phyloP scores from a whole-genome alignment of 2,329 filamentous ascomycete species.

The Phialocephala subalpina region DNA sequence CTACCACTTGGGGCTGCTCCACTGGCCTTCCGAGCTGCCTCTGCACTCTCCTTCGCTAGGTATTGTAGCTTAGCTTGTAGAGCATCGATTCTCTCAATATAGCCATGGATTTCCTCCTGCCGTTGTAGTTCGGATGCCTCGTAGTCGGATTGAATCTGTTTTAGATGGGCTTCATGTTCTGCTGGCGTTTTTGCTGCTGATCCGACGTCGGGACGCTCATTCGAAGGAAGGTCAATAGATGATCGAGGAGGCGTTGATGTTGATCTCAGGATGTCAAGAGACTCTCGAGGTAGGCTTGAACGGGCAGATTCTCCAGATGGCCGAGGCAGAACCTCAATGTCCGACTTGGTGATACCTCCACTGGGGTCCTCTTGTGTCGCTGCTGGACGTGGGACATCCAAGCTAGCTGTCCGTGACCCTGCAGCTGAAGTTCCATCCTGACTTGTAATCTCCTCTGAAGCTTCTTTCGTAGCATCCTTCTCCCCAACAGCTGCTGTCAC shows the following conservation, averaged over 20 bases:
- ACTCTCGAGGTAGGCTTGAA: conserved; percentile 37
- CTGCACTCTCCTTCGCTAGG: conserved; percentile 79
- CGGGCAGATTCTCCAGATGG: conserved; percentile 40
- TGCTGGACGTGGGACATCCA: background rate
- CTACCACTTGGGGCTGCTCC: conserved; percentile 69
- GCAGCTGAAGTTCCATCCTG: conserved; percentile 28
- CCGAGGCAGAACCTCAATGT: conserved; percentile 34
- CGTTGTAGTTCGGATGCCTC: conserved; percentile 54
- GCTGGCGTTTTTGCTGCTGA: conserved; percentile 28
- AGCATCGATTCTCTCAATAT: conserved; percentile 90
- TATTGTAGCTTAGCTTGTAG: conserved; percentile 92
- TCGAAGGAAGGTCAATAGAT: conserved; percentile 41
- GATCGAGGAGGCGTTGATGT: conserved; percentile 33
- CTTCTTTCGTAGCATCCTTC: conserved; percentile 17
- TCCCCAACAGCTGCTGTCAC: conserved; percentile 30
- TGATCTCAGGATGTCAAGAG: conserved; percentile 36
- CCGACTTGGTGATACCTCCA: conserved; percentile 25
- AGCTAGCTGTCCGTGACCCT: conserved; percentile 26
- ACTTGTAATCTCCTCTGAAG: background rate
- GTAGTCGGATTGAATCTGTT: conserved; percentile 45
- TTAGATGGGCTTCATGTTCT: conserved; percentile 51
- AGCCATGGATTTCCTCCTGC: conserved; percentile 83
- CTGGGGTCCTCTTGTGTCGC: conserved; percentile 22
- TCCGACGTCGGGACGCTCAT: conserved; percentile 19
- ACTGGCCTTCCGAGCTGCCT: conserved; percentile 75